Base-by-base conservation (phyloP, 768 basidiomycete genomes). In the Suillus brevipes region DNA sequence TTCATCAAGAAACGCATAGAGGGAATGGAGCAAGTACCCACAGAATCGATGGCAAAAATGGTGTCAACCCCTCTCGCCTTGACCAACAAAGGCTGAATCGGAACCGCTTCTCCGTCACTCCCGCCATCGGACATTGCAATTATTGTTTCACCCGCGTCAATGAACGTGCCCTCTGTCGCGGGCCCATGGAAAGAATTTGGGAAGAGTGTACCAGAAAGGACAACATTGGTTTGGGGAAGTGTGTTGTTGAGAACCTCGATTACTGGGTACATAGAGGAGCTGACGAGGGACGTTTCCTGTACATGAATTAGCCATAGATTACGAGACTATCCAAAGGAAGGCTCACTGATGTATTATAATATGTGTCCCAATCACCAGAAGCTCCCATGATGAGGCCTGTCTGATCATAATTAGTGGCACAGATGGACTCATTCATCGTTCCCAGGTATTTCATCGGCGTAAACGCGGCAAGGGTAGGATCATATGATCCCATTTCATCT, bases 61-160 rank as follows among this genome's bases (percentile, higher is more conserved):
- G 45, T 53, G 25, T 64, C 82, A 58, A 82, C 71, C 2, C 69
- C 71, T 56, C 82, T 75, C 9, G 71, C 71, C 28, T 77, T 74
- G 59, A 80, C 73, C 25, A 82, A 71, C 10, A 83, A 73, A 2
- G 82, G 82, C 58, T 78, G 77, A 28, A 81, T 52, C 4, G 81
- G 80, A 25, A 81, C 67, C 64, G 80, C 77, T 42, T 76, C 71
- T 40, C 76, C 75, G 50, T 76, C 68, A 60, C 72, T 72, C 25
- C 76, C 77, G 23, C 76, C 76, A 57, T 77, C 76, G 47, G 71
- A 70, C 34, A 77, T 56, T 61, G 71, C 60, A n/a, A 78, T 67
- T 42, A 71, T 65, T 7, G 66, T 61, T 62, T 73, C 64, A 13
- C 65, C 62, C 4, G 68, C 25, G 9, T 68, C 66, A 23, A 69